These are phyloP conservation scores for Poronia punctata DNA, from an alignment of 495 filamentous ascomycete species.

Conservation along the genomic window DNA sequence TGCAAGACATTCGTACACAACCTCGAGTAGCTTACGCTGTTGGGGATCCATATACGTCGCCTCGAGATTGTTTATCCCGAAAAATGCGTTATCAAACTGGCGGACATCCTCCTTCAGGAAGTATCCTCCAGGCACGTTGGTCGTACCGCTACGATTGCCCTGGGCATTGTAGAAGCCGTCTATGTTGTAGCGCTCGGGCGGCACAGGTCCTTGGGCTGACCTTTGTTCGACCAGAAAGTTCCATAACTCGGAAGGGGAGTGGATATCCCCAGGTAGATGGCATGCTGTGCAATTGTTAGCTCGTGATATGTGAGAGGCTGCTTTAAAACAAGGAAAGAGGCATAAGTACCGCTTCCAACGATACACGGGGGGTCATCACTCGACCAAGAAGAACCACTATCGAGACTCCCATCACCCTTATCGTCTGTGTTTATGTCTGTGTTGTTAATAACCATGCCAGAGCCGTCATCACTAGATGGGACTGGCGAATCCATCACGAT, in stretches of 20 bases:
- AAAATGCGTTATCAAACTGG: conserved; percentile 12
- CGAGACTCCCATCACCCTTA: no score
- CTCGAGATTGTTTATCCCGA: conserved; percentile 31
- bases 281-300: neutral
- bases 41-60: conserved; percentile 47
- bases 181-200: conserved; percentile 9
- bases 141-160: neutral
- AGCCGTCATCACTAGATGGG: no score
- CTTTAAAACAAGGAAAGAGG: no score
- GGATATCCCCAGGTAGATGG: neutral
- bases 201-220: neutral
- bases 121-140: conserved; percentile 6
- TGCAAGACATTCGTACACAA: conserved; percentile 43
- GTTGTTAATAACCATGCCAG: no score
- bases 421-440: no score
- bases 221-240: neutral
- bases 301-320: no score
- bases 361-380: neutral
- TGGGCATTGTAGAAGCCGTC: neutral
- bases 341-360: neutral
- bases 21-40: conserved; percentile 50
- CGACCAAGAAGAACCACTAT: no score
- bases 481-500: no score
- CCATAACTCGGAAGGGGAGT: neutral
- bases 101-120: conserved; percentile 11